phyloP scores from a whole-genome alignment of 345 rosid genomes.

The Eucalyptus caleyi region DNA sequence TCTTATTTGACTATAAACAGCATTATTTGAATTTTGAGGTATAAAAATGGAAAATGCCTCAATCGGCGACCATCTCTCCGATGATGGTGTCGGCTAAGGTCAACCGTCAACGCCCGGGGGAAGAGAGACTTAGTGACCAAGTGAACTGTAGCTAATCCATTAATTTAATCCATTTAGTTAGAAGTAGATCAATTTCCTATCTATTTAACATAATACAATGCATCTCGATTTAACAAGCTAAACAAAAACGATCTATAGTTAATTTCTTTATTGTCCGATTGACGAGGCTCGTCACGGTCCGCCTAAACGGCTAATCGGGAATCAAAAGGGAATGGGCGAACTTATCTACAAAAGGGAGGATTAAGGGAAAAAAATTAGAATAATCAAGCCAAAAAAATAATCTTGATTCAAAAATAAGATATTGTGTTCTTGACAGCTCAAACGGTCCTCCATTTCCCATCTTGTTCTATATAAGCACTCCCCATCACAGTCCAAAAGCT shows the following conservation, averaged over 20 bases:
- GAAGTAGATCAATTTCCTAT: not conserved
- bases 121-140: not conserved
- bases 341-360: not conserved
- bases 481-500: not conserved
- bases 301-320: not conserved
- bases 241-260: not conserved
- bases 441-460: not conserved
- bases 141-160: not conserved
- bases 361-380: not conserved
- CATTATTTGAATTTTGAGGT: not conserved
- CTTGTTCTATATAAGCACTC: conserved; percentile 11
- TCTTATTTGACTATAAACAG: not conserved
- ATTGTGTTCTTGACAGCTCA: conserved; percentile 18
- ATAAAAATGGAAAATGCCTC: not conserved
- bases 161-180: not conserved
- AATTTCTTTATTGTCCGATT: not conserved
- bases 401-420: not conserved
- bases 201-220: not conserved
- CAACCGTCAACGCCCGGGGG: not conserved
- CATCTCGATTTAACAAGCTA: not conserved
- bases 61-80: not conserved
- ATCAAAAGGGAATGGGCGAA: not conserved
- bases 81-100: not conserved
- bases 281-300: not conserved
- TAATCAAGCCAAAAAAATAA: not conserved